Base-by-base conservation (phyloP, 352 stramenopile genomes). In the Pythium guiyangense region DNA sequence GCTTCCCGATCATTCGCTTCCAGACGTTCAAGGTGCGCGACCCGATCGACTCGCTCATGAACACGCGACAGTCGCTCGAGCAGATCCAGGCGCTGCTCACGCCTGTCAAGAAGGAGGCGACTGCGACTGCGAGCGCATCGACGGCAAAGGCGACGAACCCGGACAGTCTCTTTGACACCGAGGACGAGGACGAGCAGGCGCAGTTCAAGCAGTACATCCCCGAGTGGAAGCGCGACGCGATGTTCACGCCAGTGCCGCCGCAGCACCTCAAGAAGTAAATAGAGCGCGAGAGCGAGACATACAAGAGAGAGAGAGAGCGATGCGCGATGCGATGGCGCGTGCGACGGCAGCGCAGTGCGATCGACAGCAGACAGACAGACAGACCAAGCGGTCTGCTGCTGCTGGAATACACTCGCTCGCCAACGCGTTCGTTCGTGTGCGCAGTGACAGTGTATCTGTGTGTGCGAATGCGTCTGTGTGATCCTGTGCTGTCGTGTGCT, bases 11-110 rank as follows among this genome's bases (percentile, higher is more conserved):
- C 59, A 79, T 94, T 54, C 84, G 84, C 69, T 94, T 92, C 72
- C 68, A 87, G 71, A 91, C 84, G 12, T 94, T 94, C 74, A 90
- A 94, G 70, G 65, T 94, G 12, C 77, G 80, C 61, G 80, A 92
- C 71, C 78, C 82, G 44, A 67, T 92, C 54, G 82, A 92, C 69
- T 76, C 80, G 59, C 67, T 92, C 43, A 89, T 92, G 77, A 92
- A 92, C 69, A 92, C 79, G 60, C 82, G 79, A 61, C 49, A 86
- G 68, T 75, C 82, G 62, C 64, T 92, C 2, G 69, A 84, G 47
- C 64, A 81, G 54, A 72, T 86, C 34, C 60, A 87, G 63, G 62
- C 72, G 52, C 54, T 80, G 67, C 62, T 92, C 12, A 74, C 81
- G 58, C 76, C 76, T 5, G 64, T 70, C 40, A 60, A 60, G 52